phyloP scores from a whole-genome alignment of 345 rosid genomes.

The Lenwebbia sp. region DNA sequence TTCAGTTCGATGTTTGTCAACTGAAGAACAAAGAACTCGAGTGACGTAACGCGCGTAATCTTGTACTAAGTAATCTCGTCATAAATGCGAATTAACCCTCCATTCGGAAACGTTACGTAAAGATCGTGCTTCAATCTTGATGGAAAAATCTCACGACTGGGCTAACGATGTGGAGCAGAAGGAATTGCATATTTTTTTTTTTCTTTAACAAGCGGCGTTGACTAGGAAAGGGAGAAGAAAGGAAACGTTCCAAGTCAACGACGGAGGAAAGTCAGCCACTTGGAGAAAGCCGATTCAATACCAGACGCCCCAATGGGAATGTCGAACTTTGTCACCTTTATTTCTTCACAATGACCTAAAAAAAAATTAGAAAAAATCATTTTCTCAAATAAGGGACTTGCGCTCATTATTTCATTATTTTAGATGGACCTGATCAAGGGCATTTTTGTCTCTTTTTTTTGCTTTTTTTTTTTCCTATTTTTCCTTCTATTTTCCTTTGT shows the following conservation, averaged over 20 bases:
- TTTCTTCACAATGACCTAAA: background rate
- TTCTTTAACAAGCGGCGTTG: background rate
- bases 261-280: too few species aligned
- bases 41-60: background rate
- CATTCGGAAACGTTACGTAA: background rate
- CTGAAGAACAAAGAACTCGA: background rate
- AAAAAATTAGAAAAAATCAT: too few species aligned
- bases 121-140: background rate
- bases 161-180: background rate
- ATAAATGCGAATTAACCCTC: background rate
- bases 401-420: too few species aligned
- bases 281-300: background rate
- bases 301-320: background rate
- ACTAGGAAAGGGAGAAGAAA: background rate
- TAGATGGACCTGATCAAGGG: too few species aligned
- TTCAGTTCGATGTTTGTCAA: background rate
- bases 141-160: too few species aligned
- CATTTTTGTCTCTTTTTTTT: too few species aligned
- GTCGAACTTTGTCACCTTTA: background rate
- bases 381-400: too few species aligned
- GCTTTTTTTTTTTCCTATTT: too few species aligned
- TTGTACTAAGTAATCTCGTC: background rate
- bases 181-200: background rate
- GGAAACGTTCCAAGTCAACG: too few species aligned
- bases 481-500: too few species aligned